Conservation (phyloP, 2,329 filamentous ascomycete species). For the Beauveria caledonica region DNA sequence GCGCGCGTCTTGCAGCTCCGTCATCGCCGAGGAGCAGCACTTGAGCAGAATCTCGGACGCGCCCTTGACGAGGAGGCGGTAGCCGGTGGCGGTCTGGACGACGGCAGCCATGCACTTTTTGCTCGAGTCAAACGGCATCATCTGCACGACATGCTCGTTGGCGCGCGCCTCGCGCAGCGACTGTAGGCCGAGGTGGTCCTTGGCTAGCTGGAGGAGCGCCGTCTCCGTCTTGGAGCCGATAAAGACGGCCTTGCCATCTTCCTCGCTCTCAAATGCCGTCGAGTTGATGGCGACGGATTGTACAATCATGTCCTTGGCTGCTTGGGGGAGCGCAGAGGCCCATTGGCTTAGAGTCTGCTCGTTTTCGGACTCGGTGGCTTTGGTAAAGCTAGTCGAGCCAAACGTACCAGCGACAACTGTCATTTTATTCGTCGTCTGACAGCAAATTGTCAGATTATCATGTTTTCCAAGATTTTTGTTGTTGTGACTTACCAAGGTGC, state of each 20-base stretch:
- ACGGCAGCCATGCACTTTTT: conserved; percentile 51
- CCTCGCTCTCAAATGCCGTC: conserved; percentile 46
- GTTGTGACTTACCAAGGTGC: conserved; percentile 20
- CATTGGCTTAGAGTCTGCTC: conserved; percentile 13
- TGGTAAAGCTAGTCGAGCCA: conserved; percentile 35
- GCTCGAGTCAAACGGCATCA: conserved; percentile 46
- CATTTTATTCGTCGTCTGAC: conserved; percentile 56
- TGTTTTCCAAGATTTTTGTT: not conserved
- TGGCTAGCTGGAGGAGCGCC: conserved; percentile 42
- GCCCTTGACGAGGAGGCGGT: conserved; percentile 46
- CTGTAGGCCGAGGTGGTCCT: conserved; percentile 41
- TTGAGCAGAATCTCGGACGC: conserved; percentile 47
- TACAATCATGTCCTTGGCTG: conserved; percentile 27
- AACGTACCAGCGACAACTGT: conserved; percentile 63
- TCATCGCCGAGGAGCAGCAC: conserved; percentile 31
- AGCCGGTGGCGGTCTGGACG: conserved; percentile 35
- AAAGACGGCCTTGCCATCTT: conserved; percentile 36
- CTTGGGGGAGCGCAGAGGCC: conserved; percentile 15
- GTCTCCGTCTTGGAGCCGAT: conserved; percentile 51
- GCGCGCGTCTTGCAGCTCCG: conserved; percentile 40
- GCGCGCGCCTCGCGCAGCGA: conserved; percentile 37
- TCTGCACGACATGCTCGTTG: conserved; percentile 39
- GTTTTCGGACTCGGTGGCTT: conserved; percentile 19
- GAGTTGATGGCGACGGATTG: conserved; percentile 48
- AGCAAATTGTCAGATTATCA: not conserved